phyloP scores from a whole-genome alignment of 768 basidiomycete genomes.

The Clathrus columnatus region DNA sequence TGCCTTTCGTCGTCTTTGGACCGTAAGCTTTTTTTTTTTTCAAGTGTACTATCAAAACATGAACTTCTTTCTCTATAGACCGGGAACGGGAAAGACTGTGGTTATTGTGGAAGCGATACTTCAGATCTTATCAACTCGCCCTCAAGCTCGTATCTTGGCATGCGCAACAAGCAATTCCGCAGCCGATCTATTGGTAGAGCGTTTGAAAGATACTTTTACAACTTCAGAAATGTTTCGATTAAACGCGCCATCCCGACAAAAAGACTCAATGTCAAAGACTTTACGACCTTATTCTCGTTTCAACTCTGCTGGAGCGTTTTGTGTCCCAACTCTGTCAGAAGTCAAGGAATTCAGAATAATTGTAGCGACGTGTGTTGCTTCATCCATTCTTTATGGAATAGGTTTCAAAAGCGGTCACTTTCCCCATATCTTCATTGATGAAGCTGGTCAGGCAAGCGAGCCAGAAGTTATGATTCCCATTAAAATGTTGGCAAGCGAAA shows the following conservation, averaged over 20 bases:
- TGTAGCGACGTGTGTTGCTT: conserved; percentile 59
- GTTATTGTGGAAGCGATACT: conserved; percentile 15
- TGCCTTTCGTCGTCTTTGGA: conserved; percentile 54
- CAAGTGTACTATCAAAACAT: background rate
- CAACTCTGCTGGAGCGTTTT: background rate
- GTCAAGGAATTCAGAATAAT: conserved; percentile 42
- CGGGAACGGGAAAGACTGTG: conserved; percentile 16
- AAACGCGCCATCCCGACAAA: conserved; percentile 12
- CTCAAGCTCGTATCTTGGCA: conserved; percentile 8
- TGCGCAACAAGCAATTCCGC: conserved; percentile 18
- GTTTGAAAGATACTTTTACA: conserved; percentile 7
- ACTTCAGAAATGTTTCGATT: conserved; percentile 11
- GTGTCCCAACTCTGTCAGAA: conserved; percentile 2
- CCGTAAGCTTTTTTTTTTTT: conserved; percentile 36
- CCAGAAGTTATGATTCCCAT: conserved; percentile 56
- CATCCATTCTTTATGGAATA: conserved; percentile 44
- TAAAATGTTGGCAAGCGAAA: conserved; percentile 45
- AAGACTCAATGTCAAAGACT: background rate
- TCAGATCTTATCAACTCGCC: conserved; percentile 2
- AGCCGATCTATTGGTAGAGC: conserved; percentile 15
- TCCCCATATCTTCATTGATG: conserved; percentile 61
- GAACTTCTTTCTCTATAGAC: conserved; percentile 1
- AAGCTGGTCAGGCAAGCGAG: conserved; percentile 66
- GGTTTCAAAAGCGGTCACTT: conserved; percentile 56
- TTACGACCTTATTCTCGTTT: background rate